These are phyloP conservation scores for Mycena galericulata DNA, from an alignment of 768 basidiomycete genomes.

Conservation along the genomic window DNA sequence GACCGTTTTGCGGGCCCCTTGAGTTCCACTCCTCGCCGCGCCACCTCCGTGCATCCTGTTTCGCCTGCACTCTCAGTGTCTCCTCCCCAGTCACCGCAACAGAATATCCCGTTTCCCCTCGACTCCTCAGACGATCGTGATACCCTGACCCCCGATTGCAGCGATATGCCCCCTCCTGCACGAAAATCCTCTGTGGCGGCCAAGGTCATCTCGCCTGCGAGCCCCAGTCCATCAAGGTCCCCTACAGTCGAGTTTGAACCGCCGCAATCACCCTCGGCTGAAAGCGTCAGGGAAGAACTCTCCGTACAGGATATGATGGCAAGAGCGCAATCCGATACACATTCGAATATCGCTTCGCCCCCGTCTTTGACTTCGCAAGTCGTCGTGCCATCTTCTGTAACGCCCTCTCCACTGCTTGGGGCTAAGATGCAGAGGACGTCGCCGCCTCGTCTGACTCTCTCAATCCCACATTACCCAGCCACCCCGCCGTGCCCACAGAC, in stretches of 20 bases:
- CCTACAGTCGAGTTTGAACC: background rate
- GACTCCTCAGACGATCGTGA: background rate
- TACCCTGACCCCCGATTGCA: background rate
- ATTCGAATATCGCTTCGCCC: constrained; percentile 9
- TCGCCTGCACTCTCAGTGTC: constrained; percentile 12
- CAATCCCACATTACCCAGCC: background rate
- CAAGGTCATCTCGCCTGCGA: background rate
- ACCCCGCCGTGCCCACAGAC: background rate
- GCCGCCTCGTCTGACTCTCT: constrained; percentile 10
- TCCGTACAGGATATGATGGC: constrained; percentile 16
- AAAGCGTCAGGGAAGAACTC: constrained; percentile 20
- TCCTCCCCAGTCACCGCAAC: constrained; percentile 10
- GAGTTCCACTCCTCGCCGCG: constrained; percentile 11
- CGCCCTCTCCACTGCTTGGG: constrained; percentile 20
- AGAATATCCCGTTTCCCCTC: background rate
- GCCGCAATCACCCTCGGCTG: constrained; percentile 10
- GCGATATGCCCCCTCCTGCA: background rate
- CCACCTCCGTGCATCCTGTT: constrained; percentile 3
- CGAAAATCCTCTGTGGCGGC: background rate
- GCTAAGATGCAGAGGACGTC: background rate
- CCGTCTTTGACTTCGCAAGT: background rate
- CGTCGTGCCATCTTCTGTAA: constrained; percentile 15
- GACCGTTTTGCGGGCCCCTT: background rate
- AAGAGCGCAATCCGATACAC: background rate
- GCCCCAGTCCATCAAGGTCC: background rate